Evolutionary conservation across 78 protist species (phyloP).

Genomic region (Dictyostelium purpureum): DNA sequence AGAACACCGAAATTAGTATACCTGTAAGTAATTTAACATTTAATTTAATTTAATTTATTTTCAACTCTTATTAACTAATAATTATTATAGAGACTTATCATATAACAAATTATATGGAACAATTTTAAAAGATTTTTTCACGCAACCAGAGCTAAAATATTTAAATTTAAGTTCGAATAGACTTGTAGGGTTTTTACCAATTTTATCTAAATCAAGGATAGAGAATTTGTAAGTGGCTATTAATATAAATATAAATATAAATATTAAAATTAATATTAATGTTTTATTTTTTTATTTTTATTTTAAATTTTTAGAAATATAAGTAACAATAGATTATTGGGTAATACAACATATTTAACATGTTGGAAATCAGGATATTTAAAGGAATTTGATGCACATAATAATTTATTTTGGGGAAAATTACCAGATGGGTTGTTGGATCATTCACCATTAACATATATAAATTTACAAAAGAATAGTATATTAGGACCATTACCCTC

Average conservation of each 20-base stretch:
- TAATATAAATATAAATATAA: not conserved
- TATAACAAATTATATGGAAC: not conserved
- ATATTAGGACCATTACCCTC: not conserved
- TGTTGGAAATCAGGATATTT: slow-evolving; percentile 27
- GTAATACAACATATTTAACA: slow-evolving; percentile 2
- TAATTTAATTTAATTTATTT: not conserved
- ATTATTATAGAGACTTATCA: not conserved
- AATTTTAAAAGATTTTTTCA: not conserved
- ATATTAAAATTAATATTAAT: not conserved
- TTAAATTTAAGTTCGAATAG: not conserved
- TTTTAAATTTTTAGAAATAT: no score
- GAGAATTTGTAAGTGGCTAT: not conserved
- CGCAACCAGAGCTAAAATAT: not conserved
- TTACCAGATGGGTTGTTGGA: slow-evolving; percentile 18
- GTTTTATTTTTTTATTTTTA: no score
- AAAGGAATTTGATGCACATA: not conserved
- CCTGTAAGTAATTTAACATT: not conserved
- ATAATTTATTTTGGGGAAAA: not conserved
- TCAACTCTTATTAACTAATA: not conserved
- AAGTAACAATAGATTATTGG: slow-evolving; percentile 34
- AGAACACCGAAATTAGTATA: not conserved
- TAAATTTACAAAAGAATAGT: not conserved
- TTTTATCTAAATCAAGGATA: slow-evolving; percentile 1
- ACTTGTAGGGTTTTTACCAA: slow-evolving; percentile 12
- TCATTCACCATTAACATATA: not conserved